These are phyloP conservation scores for Pseudogymnoascus sp. DNA, from an alignment of 2,329 filamentous ascomycete genomes.

Conservation along the genomic window DNA sequence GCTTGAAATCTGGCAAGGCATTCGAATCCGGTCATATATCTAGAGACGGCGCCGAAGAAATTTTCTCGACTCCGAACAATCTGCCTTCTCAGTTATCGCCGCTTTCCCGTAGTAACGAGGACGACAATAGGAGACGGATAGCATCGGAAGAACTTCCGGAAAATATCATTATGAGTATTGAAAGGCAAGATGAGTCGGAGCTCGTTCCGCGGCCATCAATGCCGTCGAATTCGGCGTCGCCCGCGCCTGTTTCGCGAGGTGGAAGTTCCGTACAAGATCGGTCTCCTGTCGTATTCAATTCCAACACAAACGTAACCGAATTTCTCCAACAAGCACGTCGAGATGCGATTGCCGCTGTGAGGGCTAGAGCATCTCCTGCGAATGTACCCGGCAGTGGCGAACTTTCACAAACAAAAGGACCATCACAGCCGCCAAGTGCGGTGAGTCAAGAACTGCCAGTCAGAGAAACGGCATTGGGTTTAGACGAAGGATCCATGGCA, in stretches of 20 bases:
- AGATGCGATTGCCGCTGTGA: not conserved
- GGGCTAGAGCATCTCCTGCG: not conserved
- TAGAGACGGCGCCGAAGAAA: not conserved
- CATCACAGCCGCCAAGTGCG: slow-evolving; percentile 13
- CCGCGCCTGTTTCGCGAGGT: not conserved
- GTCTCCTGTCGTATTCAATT: not conserved
- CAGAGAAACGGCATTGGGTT: slow-evolving; percentile 9
- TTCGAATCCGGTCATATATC: not conserved
- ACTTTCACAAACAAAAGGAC: not conserved
- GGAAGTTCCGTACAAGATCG: not conserved
- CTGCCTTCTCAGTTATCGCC: not conserved
- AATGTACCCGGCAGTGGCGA: not conserved
- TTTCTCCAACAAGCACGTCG: not conserved
- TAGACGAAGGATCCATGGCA: not conserved
- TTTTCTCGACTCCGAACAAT: not conserved
- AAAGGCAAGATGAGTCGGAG: slow-evolving; percentile 1
- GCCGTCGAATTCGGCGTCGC: not conserved
- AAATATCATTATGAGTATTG: slow-evolving; percentile 2
- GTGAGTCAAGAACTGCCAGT: slow-evolving; percentile 13
- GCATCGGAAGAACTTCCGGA: not conserved
- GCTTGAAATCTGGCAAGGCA: not conserved
- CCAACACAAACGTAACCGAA: not conserved
- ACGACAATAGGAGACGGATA: not conserved
- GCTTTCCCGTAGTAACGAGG: not conserved
- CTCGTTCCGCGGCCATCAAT: not conserved